A percentile compares a stretch with the other conserved stretches of the same genome.
phyloP scores from a whole-genome alignment of 2,329 filamentous ascomycete species.

The Verticillium tricorpus region DNA sequence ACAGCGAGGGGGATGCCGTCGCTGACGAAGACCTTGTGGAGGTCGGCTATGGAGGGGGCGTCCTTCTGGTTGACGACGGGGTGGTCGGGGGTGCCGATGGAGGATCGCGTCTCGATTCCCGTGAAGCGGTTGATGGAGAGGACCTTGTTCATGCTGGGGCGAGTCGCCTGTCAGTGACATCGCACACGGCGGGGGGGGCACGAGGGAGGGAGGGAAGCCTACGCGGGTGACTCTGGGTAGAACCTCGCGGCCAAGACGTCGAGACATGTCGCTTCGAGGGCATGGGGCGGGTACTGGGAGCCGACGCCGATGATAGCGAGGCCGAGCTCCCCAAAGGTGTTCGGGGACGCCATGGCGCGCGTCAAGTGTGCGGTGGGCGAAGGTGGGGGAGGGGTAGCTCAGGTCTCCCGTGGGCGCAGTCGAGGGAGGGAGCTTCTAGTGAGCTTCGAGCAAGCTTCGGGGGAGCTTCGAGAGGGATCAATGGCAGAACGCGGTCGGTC shows the following conservation, averaged over 20 bases:
- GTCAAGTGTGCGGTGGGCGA: conserved; percentile 1
- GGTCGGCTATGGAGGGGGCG: conserved; percentile 49
- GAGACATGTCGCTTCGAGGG: conserved; percentile 44
- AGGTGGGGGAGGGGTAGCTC: background rate
- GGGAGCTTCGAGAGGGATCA: background rate
- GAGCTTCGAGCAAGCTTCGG: background rate
- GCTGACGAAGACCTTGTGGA: conserved; percentile 50
- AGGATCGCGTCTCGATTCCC: conserved; percentile 59
- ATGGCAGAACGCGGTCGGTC: background rate
- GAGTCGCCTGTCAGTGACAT: background rate
- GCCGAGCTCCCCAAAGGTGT: conserved; percentile 44
- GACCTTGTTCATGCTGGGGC: conserved; percentile 55
- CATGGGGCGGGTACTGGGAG: conserved; percentile 55
- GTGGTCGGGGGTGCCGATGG: conserved; percentile 57
- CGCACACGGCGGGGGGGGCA: no score
- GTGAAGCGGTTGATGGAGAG: conserved; percentile 60
- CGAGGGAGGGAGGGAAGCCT: conserved; percentile 23
- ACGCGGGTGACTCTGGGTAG: conserved; percentile 58
- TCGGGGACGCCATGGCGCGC: conserved; percentile 34
- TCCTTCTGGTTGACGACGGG: conserved; percentile 53
- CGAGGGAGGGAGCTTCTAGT: background rate
- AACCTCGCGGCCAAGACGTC: conserved; percentile 49
- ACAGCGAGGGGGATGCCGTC: conserved; percentile 56
- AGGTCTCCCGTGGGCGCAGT: background rate
- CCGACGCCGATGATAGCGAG: conserved; percentile 58